These are phyloP conservation scores for Durusdinium trenchii DNA, from an alignment of 73 alveolate species.

Conservation along the genomic window DNA sequence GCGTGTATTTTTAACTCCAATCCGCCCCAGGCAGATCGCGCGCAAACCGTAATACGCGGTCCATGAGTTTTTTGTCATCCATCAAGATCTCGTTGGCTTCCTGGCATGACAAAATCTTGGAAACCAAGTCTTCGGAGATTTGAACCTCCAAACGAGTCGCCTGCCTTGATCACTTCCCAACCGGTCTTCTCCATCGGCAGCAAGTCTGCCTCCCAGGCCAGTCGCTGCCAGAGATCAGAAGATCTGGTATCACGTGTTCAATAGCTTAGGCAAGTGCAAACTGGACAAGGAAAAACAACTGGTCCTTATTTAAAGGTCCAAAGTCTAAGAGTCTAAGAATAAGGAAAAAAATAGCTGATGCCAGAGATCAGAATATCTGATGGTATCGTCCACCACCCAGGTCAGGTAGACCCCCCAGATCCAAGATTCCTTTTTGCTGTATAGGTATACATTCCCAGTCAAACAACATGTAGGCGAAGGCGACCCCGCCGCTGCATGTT, in stretches of 20 bases:
- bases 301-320: not conserved
- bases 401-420: too few relatives aligned
- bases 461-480: too few relatives aligned
- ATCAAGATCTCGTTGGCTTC: conserved; percentile 80
- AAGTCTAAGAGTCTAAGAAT: too few relatives aligned
- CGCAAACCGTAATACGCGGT: not conserved
- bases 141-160: not conserved
- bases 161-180: conserved; percentile 64
- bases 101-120: not conserved
- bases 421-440: too few relatives aligned
- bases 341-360: too few relatives aligned
- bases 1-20: not conserved
- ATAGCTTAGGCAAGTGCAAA: not conserved
- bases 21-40: not conserved
- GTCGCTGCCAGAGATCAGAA: not conserved
- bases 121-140: not conserved
- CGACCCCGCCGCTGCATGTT: too few relatives aligned
- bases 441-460: too few relatives aligned
- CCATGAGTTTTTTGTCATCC: conserved; percentile 56
- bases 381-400: too few relatives aligned
- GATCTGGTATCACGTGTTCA: not conserved
- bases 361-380: too few relatives aligned
- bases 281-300: not conserved
- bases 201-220: conserved; percentile 44
- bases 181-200: conserved; percentile 85